A percentile compares a stretch with the other conserved stretches of the same genome.
Conservation (phyloP, 331 rosid genomes). For the Pyracantha coccinea region DNA sequence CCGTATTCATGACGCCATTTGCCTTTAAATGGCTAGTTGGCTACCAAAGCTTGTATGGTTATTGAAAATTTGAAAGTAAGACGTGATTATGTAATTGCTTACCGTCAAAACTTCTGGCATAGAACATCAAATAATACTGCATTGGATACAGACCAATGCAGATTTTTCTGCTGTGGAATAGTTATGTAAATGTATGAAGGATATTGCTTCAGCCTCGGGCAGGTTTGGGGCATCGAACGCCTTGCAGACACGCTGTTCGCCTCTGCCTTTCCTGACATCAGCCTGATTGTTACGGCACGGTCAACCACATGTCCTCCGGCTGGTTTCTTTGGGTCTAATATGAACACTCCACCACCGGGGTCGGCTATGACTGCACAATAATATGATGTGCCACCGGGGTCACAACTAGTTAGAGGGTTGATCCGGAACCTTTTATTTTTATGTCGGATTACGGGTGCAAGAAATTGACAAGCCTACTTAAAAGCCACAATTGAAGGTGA, state of each 20-base stretch:
- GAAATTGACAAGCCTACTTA: too few relatives aligned
- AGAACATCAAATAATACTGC: constrained; percentile 36
- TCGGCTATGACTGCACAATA: constrained; percentile 80
- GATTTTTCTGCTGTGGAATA: too few relatives aligned
- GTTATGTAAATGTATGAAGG: constrained; percentile 32
- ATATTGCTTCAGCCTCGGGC: constrained; percentile 99
- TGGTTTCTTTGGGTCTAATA: constrained; percentile 97
- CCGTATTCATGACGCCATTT: background rate
- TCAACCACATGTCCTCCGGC: constrained; percentile 97
- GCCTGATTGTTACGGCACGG: constrained; percentile 86
- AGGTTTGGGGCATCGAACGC: constrained; percentile 93
- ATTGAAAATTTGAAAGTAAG: background rate
- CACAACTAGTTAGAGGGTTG: too few relatives aligned
- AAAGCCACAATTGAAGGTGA: too few relatives aligned
- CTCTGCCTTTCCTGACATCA: constrained; percentile 96
- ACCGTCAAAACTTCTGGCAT: constrained; percentile 23
- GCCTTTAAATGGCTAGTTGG: background rate
- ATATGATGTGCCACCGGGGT: background rate
- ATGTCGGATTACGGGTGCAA: too few relatives aligned
- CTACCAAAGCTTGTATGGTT: background rate
- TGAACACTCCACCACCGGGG: constrained; percentile 92
- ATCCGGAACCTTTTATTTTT: too few relatives aligned
- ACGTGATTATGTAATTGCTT: constrained; percentile 21
- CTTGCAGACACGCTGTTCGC: constrained; percentile 94
- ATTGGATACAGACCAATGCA: too few relatives aligned